Evolutionary conservation across 257 asterid genomes (phyloP), one percentile per base, ranked within the genome.

Genomic region (Nicotiana benthamiana): DNA sequence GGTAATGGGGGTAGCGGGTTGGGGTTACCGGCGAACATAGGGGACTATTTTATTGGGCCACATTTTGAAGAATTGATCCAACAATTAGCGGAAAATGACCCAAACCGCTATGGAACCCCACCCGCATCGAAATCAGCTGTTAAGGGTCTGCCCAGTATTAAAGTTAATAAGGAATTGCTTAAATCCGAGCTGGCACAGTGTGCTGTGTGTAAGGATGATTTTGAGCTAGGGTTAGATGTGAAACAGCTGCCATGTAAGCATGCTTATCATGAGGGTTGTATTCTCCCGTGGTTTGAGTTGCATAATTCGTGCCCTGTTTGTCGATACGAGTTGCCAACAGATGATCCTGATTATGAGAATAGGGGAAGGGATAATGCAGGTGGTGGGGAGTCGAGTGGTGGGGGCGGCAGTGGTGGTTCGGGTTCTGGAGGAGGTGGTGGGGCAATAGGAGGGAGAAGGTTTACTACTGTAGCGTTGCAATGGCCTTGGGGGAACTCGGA

Each of bases 231-330:
- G 27, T 82, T 80, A 40, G 79, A 48, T 74, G 97, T 88, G 46
- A 93, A 91, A 84, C 91, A 90, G 91, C 90, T 93, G 92, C 97
- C 97, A 4, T 93, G 98, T 83, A 91, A 90, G 82, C 98, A 93
- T 83, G 90, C 84, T 18, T 93, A 92, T 84, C 98, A 93, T 27
- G 79, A 84, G 9, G 96, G 91, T 5, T 93, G 98, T 80, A 92
- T 93, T 61, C 30, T 91, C 11, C 97, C 96, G 1, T 93, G 98
- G 98, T 88, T 93, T 70, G 93, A 91, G 87, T 52, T 92, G 92
- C 97, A 92, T 80, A 93, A 92, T 70, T 90, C 96, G 2, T 93
- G 97, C 84, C 98, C 98, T 0, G 93, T 93, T 80, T 92, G 98
- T 85, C 90, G 98, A 9, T 81, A 86, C 26, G 97, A 93, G 91